Base-by-base conservation (phyloP, 805 yeast genomes). In the Torulaspora gathmanii region DNA sequence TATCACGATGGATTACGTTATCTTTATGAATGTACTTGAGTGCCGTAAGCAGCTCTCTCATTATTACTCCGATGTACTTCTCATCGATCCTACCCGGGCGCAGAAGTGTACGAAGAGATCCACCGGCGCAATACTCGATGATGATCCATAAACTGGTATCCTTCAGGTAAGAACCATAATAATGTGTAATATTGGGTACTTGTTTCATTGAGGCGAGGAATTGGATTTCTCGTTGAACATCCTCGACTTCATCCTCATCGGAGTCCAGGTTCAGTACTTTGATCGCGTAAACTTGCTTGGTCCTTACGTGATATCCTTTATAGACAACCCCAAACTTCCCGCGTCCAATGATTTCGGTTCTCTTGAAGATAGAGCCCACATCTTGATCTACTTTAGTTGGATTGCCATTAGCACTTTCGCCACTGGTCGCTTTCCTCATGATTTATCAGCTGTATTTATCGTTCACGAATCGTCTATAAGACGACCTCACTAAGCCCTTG, bases 121-220 rank as follows among this genome's bases (percentile, higher is more conserved):
- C 99, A 12, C 99, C 99, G 0, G 95, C 93, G 66, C 98, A 91
- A 59, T 86, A 80, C 60, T 93, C 99, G 97, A 93, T 93, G 47
- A 93, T 81, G 63, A 93, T 90, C 98, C 99, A 93, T 29, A 93
- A 72, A 57, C 86, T 83, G n/a, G 96, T 84, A 38, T 91, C 97
- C 50, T 82, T 79, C 23, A 95, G 67, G 53, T 84, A 83, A 0
- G 95, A 84, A 0, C 96, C 97, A 60, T 85, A 86, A 66, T 93
- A 93, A 51, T 84, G 90, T 2, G 96, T 89, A 42, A 93, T 87
- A 57, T 93, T 93, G n/a, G 95, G 93, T 13, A 85, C 86, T 44
- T 79, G 80, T 55, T 86, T 85, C 51, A 93, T 70, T 52, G 86
- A 88, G 1, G 95, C 73, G 45, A 93, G 72, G 63, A 93, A 84